Conservation (phyloP, 2,329 filamentous ascomycete species). For the Colletotrichum orbiculare region DNA sequence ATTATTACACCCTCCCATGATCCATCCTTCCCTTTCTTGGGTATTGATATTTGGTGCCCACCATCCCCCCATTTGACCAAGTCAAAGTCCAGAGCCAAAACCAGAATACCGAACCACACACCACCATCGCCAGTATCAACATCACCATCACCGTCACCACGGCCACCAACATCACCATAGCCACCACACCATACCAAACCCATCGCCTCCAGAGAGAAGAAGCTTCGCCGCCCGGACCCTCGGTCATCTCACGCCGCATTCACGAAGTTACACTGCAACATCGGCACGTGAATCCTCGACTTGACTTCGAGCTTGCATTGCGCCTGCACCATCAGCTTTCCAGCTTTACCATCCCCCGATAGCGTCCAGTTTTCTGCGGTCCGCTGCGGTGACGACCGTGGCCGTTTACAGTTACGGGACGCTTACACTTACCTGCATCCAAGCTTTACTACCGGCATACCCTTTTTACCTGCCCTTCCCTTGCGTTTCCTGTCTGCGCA, state of each 20-base stretch:
- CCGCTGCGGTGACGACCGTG: constrained; percentile 14
- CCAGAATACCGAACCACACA: no score
- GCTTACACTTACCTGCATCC: constrained; percentile 11
- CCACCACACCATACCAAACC: background rate
- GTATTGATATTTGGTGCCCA: constrained; percentile 7
- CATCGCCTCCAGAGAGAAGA: constrained; percentile 10
- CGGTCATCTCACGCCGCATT: constrained; percentile 29
- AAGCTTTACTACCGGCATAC: background rate
- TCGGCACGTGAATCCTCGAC: constrained; percentile 29
- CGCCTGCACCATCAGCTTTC: constrained; percentile 8
- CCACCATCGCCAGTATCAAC: constrained; percentile 4
- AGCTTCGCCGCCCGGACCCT: constrained; percentile 27
- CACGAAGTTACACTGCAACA: constrained; percentile 32
- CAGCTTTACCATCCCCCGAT: constrained; percentile 14
- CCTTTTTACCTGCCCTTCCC: constrained; percentile 1
- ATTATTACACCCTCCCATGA: no score
- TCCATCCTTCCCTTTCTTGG: no score
- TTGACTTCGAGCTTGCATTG: constrained; percentile 11
- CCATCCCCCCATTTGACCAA: background rate
- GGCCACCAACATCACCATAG: constrained; percentile 6
- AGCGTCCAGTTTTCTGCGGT: constrained; percentile 7
- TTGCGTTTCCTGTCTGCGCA: constrained; percentile 1
- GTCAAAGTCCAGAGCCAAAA: no score
- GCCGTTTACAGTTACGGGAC: constrained; percentile 11
- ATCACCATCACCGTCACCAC: constrained; percentile 5